phyloP scores from a whole-genome alignment of 805 yeast species.

The Pichia californica region DNA sequence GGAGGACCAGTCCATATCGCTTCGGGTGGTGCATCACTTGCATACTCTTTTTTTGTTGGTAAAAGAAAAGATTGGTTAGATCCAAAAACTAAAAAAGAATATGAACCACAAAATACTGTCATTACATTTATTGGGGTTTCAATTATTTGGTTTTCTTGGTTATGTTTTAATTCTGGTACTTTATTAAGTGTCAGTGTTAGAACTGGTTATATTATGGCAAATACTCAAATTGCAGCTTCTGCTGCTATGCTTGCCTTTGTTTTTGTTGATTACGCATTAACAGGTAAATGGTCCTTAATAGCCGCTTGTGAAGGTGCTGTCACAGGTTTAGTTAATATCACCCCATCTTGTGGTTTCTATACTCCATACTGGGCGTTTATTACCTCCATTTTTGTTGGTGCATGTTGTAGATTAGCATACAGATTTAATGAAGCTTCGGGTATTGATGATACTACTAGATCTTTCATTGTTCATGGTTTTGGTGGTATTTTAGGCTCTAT shows the following conservation, averaged over 20 bases:
- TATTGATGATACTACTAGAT: conserved; percentile 40
- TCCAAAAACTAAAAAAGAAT: conserved; percentile 25
- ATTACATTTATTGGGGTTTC: conserved; percentile 39
- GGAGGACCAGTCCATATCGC: conserved; percentile 46
- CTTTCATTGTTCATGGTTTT: conserved; percentile 41
- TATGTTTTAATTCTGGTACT: conserved; percentile 43
- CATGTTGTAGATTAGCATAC: conserved; percentile 31
- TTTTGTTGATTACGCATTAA: conserved; percentile 33
- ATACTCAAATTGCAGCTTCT: conserved; percentile 47
- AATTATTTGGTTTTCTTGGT: conserved; percentile 44
- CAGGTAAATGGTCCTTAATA: conserved; percentile 35
- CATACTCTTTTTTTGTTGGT: conserved; percentile 39
- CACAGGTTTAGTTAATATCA: conserved; percentile 40
- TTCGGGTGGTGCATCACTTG: conserved; percentile 36
- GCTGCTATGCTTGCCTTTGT: conserved; percentile 41
- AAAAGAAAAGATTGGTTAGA: conserved; percentile 31
- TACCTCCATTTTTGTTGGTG: conserved; percentile 35
- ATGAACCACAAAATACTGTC: conserved; percentile 31
- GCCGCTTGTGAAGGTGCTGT: conserved; percentile 43
- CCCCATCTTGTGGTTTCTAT: conserved; percentile 41
- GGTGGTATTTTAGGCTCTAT: conserved; percentile 43
- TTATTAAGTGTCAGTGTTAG: conserved; percentile 34
- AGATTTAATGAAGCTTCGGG: conserved; percentile 35
- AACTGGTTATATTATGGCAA: conserved; percentile 41
- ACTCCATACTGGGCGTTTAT: conserved; percentile 42